Evolutionary conservation across 768 basidiomycete genomes (phyloP), one percentile per base, ranked within the genome.

Genomic region (Sarcodon aspratus): DNA sequence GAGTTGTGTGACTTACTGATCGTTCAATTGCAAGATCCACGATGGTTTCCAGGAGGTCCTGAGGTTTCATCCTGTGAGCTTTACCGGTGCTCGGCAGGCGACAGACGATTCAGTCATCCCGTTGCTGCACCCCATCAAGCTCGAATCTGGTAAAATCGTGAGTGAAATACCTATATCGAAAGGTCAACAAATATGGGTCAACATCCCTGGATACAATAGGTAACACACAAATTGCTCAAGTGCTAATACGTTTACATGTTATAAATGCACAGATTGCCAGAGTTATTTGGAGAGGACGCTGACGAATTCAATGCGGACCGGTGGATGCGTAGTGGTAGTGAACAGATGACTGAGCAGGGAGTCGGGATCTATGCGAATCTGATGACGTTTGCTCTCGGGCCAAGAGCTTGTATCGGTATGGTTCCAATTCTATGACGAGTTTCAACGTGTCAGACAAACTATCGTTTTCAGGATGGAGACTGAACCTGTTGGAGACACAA

Each of bases 401-500:
- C 36, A 15, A 10, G 15, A 10, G 36, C 36, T 15, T 37, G 36
- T 15, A 37, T 37, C 15, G 36, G 36, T 37, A 10, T 10, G 36
- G n/a, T n/a, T n/a, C n/a, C n/a, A 10, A 37, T 15, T 15, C 15
- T 37, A 10, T 15, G 10, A 10, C 36, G 36, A 37, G 10, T 37
- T 15, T 15, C 36, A 10, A 10, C 36, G 36, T 37, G 36, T 15
- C 36, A 37, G 36, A 10, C 10, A n/a, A 15, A 10, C 15, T 37
- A 37, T 15, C 36, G 10, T 15, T 15, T 15, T 10, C 36, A 37
- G 36, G 36, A 15, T 15, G 15, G 46, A 13, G 11, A 34, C 18
- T 47, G 33, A 63, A 52, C 43, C 54, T 65, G 11, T 56, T 65
- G 17, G 78, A 83, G 57, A 57, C 80, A 13, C 80, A 82, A 52